Base-by-base conservation (phyloP, 2,329 filamentous ascomycete species). In the Aspergillus sclerotialis region DNA sequence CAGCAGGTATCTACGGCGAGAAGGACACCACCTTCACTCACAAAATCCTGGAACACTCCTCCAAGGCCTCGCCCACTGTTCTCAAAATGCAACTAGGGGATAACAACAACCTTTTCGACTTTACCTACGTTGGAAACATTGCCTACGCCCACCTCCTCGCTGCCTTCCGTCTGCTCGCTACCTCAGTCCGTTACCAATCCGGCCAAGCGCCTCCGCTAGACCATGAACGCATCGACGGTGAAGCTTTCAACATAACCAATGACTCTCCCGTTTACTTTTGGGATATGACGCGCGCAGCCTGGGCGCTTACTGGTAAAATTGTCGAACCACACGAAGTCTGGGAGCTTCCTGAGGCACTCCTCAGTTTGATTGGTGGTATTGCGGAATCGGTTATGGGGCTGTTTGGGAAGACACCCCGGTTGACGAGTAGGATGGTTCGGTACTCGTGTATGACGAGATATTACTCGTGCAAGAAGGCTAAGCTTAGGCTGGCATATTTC, bases 171-270 rank as follows among this genome's bases (percentile, higher is more conserved):
- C 76, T 94, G 27, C 72, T 92, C 30, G 68, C 71, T 35, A 80
- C 77, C 1, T 63, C 70, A 38, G 43, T 48, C 23, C 56, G 62
- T 11, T 42, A 49, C 35, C 65, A 73, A n/a, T 38, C 55, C 23
- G 58, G 60, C 31, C 62, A 68, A 35, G 79, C 75, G 13, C 69
- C 72, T 0, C 79, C 79, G n/a, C 72, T 85, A 24, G 78, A 84
- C 61, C 66, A 78, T 62, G 82, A 87, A 65, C 73, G 73, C 39
- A 78, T 89, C 32, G 84, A 89, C 56, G 92, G 90, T 39, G 81
- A 95, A 60, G 80, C 80, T 32, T 90, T 96, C 68, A 80, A 94
- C 65, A 77, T 96, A 53, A 92, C 87, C 38, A 96, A 96, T 60
- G 85, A 88, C 62, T 71, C 78, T 48, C 90, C 90, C 4, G 72